Percentiles rank a stretch among this genome's conserved stretches.
Conservation (phyloP, 2,329 filamentous ascomycete genomes). For the Tolypocladium capitatum region DNA sequence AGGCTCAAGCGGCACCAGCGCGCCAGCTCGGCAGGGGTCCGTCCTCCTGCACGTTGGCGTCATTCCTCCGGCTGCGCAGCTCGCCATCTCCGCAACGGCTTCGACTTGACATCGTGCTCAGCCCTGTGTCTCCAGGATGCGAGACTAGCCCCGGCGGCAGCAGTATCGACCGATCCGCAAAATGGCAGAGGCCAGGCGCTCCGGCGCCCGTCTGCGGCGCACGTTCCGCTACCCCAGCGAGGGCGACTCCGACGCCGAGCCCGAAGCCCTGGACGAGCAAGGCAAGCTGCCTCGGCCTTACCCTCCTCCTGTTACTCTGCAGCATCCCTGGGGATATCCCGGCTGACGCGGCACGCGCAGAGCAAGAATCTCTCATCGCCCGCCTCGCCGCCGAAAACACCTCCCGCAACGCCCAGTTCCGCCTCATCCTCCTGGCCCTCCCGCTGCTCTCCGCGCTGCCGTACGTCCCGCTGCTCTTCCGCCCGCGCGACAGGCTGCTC, state of each 20-base stretch:
- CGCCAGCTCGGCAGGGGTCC: background rate
- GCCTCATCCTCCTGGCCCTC: constrained; percentile 44
- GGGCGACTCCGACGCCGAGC: constrained; percentile 33
- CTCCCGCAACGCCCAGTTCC: constrained; percentile 44
- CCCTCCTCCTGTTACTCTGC: no score
- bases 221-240: constrained; percentile 66
- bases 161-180: background rate
- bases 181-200: constrained; percentile 13
- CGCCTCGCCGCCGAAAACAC: constrained; percentile 41
- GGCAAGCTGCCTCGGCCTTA: constrained; percentile 31
- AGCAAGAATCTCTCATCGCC: constrained; percentile 52
- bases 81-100: no score
- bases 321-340: no score
- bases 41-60: background rate
- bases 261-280: constrained; percentile 62
- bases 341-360: constrained; percentile 15
- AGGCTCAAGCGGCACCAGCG: background rate
- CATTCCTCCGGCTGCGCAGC: background rate
- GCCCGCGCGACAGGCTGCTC: constrained; percentile 24
- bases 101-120: no score
- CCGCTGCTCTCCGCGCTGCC: constrained; percentile 42
- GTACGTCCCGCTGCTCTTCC: constrained; percentile 30
- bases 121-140: background rate
- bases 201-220: constrained; percentile 52
- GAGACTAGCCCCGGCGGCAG: background rate